Base-by-base conservation (phyloP, 441 rosid genomes). In the Syzygium syzygioides region DNA sequence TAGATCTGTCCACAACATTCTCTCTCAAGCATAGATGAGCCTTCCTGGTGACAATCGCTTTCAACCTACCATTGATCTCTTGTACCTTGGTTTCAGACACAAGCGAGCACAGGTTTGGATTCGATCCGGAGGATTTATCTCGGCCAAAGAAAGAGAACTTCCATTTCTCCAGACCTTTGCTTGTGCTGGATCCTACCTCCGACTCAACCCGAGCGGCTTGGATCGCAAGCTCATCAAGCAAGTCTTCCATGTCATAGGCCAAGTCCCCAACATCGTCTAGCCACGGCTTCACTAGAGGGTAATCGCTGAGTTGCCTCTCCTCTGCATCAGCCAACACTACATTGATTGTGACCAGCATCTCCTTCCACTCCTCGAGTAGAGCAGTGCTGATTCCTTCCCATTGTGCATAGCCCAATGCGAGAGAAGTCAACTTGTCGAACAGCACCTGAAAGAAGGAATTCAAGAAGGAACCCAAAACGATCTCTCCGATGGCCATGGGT, bases 111-210 rank as follows among this genome's bases (percentile, higher is more conserved):
- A 0, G 0, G 9, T 45, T 45, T 45, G 9, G 48, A 45, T 7
- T 45, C 2, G 48, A 45, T 45, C 48, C 0, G 2, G 9, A 45
- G 48, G 48, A 45, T 45, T 45, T 45, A 1, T 7, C 9, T 14
- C 2, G 60, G 11, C 13, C n/a, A 60, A n/a, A n/a, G 32, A 7
- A 6, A 62, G 0, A n/a, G 19, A 62, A n/a, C 71, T 62, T 62
- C 71, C 37, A 0, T 62, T 62, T 62, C 19, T 0, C 0, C 15
- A 0, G 2, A n/a, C 71, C 5, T 62, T 0, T 62, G 0, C 71
- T 62, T 62, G 71, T 62, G 1, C 9, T 62, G 19, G 71, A 62
- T 62, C 14, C 3, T 14, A 0, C 19, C 71, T 62, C 10, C 11
- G 0, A 3, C 37, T 62, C 15, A 15, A 2, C 71, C 2, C 14